A percentile compares a stretch with the other conserved stretches of the same genome.
phyloP scores from a whole-genome alignment of 768 basidiomycete genomes.

The Paxillus rubicundulus region DNA sequence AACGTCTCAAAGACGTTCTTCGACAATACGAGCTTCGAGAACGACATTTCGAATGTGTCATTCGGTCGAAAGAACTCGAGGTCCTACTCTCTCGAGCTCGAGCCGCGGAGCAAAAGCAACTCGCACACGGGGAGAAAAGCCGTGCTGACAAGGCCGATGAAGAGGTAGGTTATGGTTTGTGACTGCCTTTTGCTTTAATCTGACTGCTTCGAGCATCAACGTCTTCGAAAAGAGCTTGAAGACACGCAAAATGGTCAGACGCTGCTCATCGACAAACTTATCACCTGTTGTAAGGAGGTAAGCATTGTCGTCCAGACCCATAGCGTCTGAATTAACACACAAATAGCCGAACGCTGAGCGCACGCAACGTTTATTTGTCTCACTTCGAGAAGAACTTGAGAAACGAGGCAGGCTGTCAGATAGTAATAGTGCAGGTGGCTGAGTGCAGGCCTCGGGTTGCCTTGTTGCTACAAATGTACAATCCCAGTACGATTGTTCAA shows the following conservation, averaged over 20 bases:
- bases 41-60: conserved; percentile 88
- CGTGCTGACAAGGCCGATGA: conserved; percentile 69
- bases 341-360: conserved; percentile 76
- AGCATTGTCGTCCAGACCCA: conserved; percentile 24
- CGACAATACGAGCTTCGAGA: conserved; percentile 88
- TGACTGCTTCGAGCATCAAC: conserved; percentile 48
- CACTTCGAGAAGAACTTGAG: conserved; percentile 81
- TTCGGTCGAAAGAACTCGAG: conserved; percentile 89
- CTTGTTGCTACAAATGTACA: conserved; percentile 4
- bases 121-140: conserved; percentile 71
- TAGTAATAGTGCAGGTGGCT: conserved; percentile 43
- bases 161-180: conserved; percentile 52
- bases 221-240: conserved; percentile 73
- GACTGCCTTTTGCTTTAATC: conserved; percentile 2
- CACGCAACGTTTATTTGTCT: conserved; percentile 76
- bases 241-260: conserved; percentile 78
- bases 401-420: conserved; percentile 57
- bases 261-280: conserved; percentile 78
- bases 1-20: conserved; percentile 83
- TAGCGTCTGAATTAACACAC: conserved; percentile 12
- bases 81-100: conserved; percentile 83
- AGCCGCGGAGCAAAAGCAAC: conserved; percentile 82
- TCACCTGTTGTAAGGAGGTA: conserved; percentile 87
- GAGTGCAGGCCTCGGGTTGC: conserved; percentile 22
- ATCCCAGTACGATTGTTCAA: conserved; percentile 13